These are phyloP conservation scores for Ammopiptanthus mongolicus DNA, from an alignment of 306 rosid genomes.

Conservation along the genomic window DNA sequence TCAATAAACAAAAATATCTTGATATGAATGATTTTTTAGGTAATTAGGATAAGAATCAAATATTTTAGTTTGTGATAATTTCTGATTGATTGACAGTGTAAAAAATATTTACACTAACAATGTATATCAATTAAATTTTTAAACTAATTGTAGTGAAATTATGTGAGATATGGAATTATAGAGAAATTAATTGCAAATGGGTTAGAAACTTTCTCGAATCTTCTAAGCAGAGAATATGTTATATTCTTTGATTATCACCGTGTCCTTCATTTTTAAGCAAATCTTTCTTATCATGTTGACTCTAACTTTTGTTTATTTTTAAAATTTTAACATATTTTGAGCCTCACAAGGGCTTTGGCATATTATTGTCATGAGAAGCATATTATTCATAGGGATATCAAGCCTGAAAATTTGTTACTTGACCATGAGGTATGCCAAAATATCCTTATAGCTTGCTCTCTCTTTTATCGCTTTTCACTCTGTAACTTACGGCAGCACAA, in stretches of 20 bases:
- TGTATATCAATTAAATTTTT: too few species aligned
- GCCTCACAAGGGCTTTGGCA: slow-evolving; percentile 80
- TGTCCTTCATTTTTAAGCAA: too few species aligned
- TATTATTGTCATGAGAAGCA: slow-evolving; percentile 90
- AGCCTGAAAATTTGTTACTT: slow-evolving; percentile 86
- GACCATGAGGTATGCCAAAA: slow-evolving; percentile 68
- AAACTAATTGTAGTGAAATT: neutral
- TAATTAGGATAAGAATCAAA: too few species aligned
- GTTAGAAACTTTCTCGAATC: too few species aligned
- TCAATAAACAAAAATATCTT: too few species aligned
- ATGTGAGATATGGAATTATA: neutral
- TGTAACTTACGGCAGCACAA: neutral
- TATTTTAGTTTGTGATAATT: too few species aligned
- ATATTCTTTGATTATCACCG: neutral
- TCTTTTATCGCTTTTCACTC: neutral
- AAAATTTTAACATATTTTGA: slow-evolving; percentile 54
- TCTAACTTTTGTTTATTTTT: slow-evolving; percentile 6
- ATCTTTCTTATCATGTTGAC: neutral
- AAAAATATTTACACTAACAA: too few species aligned
- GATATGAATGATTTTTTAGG: too few species aligned
- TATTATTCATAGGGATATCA: slow-evolving; percentile 92
- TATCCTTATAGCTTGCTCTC: neutral
- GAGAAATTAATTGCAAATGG: neutral
- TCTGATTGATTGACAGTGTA: too few species aligned
- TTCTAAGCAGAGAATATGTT: neutral